Percentiles rank a stretch among this genome's conserved stretches.
These are phyloP conservation scores for Ascochyta lentis DNA, from an alignment of 2,329 filamentous ascomycete species.

Conservation along the genomic window DNA sequence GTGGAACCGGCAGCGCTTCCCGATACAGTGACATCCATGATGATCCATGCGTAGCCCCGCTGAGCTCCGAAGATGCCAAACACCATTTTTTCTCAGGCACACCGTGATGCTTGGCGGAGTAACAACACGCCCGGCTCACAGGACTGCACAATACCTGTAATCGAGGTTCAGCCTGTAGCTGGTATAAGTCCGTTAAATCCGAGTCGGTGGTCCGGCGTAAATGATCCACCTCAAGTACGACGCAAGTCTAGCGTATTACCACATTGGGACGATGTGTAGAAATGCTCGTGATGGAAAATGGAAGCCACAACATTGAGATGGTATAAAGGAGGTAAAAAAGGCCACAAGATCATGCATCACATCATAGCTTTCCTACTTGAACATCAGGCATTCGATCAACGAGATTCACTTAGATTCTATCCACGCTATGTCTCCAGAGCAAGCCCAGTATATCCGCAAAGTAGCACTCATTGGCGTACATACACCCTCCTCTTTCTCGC, in stretches of 20 bases:
- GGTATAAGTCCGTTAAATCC: slow-evolving; percentile 6
- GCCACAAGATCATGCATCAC: no score
- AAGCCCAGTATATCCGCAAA: slow-evolving; percentile 24
- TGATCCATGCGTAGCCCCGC: neutral
- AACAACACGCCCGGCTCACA: neutral
- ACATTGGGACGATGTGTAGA: neutral
- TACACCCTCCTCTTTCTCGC: neutral
- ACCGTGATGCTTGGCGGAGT: neutral
- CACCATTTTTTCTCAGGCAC: neutral
- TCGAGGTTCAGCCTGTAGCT: neutral
- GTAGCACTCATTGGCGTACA: slow-evolving; percentile 50
- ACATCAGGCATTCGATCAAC: no score
- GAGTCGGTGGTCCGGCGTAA: slow-evolving; percentile 1
- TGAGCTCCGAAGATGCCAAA: neutral
- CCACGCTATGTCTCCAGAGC: slow-evolving; percentile 1
- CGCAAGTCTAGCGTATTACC: slow-evolving; percentile 1
- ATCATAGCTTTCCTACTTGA: no score
- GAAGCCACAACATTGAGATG: neutral
- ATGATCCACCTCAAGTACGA: slow-evolving; percentile 3
- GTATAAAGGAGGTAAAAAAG: neutral
- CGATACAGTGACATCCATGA: neutral
- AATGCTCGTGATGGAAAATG: neutral
- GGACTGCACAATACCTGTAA: neutral
- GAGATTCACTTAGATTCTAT: no score
- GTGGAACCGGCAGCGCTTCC: slow-evolving; percentile 3